Conservation (phyloP, 306 rosid genomes). For the Morella rubra region DNA sequence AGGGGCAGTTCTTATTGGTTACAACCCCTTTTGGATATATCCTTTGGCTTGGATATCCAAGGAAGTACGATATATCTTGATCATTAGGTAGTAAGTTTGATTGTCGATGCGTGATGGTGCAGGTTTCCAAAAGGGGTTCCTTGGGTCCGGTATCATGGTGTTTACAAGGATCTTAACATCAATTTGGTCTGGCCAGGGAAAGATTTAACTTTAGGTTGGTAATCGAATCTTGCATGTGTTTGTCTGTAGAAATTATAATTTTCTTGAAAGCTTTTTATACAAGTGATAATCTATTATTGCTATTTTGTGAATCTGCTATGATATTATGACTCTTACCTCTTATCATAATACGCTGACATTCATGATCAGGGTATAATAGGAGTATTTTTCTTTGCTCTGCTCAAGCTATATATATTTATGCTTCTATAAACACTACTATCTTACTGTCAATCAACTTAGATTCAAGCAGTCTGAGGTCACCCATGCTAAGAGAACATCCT, state of each 20-base stretch:
- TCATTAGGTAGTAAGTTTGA: constrained; percentile 13
- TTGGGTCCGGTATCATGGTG: constrained; percentile 75
- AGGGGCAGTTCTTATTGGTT: background rate
- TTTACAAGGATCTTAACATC: constrained; percentile 61
- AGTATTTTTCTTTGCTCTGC: background rate
- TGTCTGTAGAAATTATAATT: background rate
- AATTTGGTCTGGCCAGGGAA: constrained; percentile 87
- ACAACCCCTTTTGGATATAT: background rate
- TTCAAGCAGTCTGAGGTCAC: background rate
- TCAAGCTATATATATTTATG: background rate
- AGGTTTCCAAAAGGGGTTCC: constrained; percentile 81
- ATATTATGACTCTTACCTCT: background rate
- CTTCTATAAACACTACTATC: background rate
- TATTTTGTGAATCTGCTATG: background rate
- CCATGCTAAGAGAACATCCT: background rate
- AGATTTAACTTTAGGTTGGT: constrained; percentile 66
- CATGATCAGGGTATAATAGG: background rate
- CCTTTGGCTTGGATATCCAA: background rate
- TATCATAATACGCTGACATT: background rate
- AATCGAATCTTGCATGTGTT: background rate
- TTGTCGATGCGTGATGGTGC: constrained; percentile 29
- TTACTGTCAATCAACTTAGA: no score
- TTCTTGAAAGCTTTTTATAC: background rate
- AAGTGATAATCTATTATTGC: background rate
- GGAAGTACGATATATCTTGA: background rate